Conservation (phyloP, 768 basidiomycete genomes). For the Mycena albidolilacea region DNA sequence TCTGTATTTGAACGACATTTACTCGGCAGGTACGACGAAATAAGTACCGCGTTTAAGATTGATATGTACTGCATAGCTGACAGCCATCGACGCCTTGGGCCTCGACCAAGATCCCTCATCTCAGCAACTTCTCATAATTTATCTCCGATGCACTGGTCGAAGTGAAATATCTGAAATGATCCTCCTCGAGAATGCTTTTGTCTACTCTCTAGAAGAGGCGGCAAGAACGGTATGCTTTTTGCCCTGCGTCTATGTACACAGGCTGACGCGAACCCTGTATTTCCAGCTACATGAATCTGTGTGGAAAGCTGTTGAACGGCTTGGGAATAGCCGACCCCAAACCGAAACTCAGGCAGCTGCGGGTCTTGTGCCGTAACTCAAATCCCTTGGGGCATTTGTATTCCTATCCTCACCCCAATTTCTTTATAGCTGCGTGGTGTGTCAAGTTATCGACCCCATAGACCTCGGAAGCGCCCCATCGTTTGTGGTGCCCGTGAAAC, state of each 20-base stretch:
- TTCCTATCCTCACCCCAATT: slow-evolving; percentile 8
- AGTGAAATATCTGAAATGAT: slow-evolving; percentile 24
- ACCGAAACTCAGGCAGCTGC: slow-evolving; percentile 22
- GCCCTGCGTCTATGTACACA: background rate
- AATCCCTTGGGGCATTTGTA: background rate
- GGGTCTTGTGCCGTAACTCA: slow-evolving; percentile 30
- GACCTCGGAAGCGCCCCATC: slow-evolving; percentile 30
- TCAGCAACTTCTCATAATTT: slow-evolving; percentile 29
- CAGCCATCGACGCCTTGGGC: slow-evolving; percentile 35
- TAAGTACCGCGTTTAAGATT: background rate
- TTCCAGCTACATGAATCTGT: slow-evolving; percentile 24
- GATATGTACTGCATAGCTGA: slow-evolving; percentile 11
- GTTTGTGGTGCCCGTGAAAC: slow-evolving; percentile 32
- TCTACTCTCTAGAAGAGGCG: slow-evolving; percentile 35
- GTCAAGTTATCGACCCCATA: slow-evolving; percentile 34
- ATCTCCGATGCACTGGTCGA: slow-evolving; percentile 29
- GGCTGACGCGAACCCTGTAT: slow-evolving; percentile 5
- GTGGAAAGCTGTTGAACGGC: slow-evolving; percentile 24
- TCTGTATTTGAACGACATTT: slow-evolving; percentile 31
- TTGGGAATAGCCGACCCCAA: slow-evolving; percentile 33
- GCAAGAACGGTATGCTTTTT: slow-evolving; percentile 29
- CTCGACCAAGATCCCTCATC: slow-evolving; percentile 31
- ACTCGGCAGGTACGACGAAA: slow-evolving; percentile 25
- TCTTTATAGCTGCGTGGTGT: slow-evolving; percentile 34
- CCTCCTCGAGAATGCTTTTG: slow-evolving; percentile 34